Evolutionary conservation across 2,329 filamentous ascomycete species (phyloP).

Genomic region (Botryosphaeria dothidea): DNA sequence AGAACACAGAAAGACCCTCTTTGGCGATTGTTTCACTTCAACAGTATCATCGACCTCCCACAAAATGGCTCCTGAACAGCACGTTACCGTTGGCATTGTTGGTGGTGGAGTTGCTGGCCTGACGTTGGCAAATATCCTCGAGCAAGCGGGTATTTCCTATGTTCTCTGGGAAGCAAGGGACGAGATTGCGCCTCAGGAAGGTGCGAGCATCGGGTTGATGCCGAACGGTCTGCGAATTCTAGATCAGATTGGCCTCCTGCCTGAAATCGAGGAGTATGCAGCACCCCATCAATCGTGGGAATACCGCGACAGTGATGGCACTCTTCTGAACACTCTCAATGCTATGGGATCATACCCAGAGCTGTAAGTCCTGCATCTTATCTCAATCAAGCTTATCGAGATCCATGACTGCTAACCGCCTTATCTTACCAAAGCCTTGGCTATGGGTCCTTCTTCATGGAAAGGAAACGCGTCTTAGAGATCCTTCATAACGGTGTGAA

Average conservation of each 20-base stretch:
- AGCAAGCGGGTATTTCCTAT: slow-evolving; percentile 11
- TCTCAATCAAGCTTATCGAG: too few relatives aligned
- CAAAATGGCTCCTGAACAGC: background rate
- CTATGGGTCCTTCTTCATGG: slow-evolving; percentile 25
- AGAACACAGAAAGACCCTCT: background rate
- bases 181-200: background rate
- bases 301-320: slow-evolving; percentile 16
- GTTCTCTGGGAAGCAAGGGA: slow-evolving; percentile 27
- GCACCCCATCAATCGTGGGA: background rate
- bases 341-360: slow-evolving; percentile 18
- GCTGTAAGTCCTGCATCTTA: background rate
- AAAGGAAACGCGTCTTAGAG: slow-evolving; percentile 28
- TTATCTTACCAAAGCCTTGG: background rate
- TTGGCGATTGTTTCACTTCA: background rate
- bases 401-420: background rate
- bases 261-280: slow-evolving; percentile 5
- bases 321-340: slow-evolving; percentile 17
- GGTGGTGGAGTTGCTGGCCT: slow-evolving; percentile 6
- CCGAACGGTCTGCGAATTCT: slow-evolving; percentile 19
- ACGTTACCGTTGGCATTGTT: slow-evolving; percentile 8
- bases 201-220: slow-evolving; percentile 16
- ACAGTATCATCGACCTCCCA: background rate
- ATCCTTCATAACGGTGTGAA: slow-evolving; percentile 27
- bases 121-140: slow-evolving; percentile 13
- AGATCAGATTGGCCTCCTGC: slow-evolving; percentile 11